Percentiles rank a stretch among this genome's conserved stretches.
phyloP scores from a whole-genome alignment of 768 basidiomycete species.

The Pleurotus cornucopiae region DNA sequence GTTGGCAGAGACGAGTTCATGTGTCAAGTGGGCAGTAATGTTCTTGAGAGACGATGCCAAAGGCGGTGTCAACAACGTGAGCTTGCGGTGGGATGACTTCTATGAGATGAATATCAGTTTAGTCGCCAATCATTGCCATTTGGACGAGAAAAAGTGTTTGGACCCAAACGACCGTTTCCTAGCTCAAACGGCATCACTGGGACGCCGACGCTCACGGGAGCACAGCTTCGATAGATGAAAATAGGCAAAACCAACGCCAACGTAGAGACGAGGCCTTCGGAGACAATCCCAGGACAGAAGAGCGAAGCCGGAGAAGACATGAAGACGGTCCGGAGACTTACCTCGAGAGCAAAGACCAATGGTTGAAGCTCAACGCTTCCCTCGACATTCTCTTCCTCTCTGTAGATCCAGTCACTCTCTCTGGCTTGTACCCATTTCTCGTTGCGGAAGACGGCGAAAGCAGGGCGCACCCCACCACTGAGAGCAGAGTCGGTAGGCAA shows the following conservation, averaged over 20 bases:
- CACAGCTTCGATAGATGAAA: background rate
- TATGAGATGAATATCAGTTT: background rate
- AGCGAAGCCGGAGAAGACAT: background rate
- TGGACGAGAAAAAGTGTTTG: too few species aligned
- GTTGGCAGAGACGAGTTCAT: slow-evolving; percentile 32
- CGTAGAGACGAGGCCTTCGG: too few species aligned
- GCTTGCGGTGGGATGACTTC: slow-evolving; percentile 18
- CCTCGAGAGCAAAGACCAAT: slow-evolving; percentile 42
- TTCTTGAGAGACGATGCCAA: slow-evolving; percentile 41
- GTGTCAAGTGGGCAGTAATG: slow-evolving; percentile 44
- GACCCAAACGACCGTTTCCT: too few species aligned
- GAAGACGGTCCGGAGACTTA: slow-evolving; percentile 3
- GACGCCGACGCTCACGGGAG: background rate
- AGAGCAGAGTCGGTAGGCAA: background rate
- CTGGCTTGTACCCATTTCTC: background rate
- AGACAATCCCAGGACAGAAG: too few species aligned
- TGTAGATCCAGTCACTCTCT: background rate
- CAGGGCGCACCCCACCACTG: background rate
- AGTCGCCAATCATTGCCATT: too few species aligned
- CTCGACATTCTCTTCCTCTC: background rate
- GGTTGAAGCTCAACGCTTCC: slow-evolving; percentile 54
- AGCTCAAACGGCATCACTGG: too few species aligned
- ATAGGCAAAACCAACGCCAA: background rate
- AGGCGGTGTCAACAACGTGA: slow-evolving; percentile 36
- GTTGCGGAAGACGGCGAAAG: slow-evolving; percentile 3